Conservation (phyloP, 2,329 filamentous ascomycete genomes). For the Harringtonia lauricola region DNA sequence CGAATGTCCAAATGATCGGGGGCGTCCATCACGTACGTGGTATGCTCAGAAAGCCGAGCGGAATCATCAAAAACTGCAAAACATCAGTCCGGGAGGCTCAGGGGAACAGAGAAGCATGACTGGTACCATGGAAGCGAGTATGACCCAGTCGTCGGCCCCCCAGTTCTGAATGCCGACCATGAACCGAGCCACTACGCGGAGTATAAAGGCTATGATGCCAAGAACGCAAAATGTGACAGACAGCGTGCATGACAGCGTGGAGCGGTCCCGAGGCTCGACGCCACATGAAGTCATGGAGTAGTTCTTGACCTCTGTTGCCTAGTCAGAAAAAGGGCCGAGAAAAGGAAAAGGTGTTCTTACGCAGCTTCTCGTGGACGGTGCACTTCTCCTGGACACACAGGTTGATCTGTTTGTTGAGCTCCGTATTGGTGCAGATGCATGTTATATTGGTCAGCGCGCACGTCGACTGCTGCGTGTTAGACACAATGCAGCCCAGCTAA, state of each 20-base stretch:
- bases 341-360: neutral
- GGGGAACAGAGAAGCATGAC: too few species aligned
- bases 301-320: slow-evolving; percentile 16
- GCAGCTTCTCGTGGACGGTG: slow-evolving; percentile 5
- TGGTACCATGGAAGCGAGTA: slow-evolving; percentile 7
- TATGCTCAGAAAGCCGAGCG: slow-evolving; percentile 14
- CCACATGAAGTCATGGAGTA: slow-evolving; percentile 18
- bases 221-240: slow-evolving; percentile 17
- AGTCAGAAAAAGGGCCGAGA: neutral
- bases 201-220: slow-evolving; percentile 18
- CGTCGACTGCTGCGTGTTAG: neutral
- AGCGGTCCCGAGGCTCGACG: slow-evolving; percentile 16
- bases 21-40: slow-evolving; percentile 13
- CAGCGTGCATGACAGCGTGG: slow-evolving; percentile 14
- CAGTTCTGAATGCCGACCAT: slow-evolving; percentile 16
- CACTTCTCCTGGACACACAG: slow-evolving; percentile 2
- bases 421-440: slow-evolving; percentile 2
- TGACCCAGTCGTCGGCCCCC: slow-evolving; percentile 20
- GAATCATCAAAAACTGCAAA: slow-evolving; percentile 14
- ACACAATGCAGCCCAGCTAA: neutral
- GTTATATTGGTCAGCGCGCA: neutral
- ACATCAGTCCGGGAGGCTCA: slow-evolving; percentile 5
- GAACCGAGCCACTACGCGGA: slow-evolving; percentile 19
- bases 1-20: neutral
- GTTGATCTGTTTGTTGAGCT: slow-evolving; percentile 1